Evolutionary conservation across 23 red algal genomes (phyloP).

Genomic region (Gracilaria gracilis): DNA sequence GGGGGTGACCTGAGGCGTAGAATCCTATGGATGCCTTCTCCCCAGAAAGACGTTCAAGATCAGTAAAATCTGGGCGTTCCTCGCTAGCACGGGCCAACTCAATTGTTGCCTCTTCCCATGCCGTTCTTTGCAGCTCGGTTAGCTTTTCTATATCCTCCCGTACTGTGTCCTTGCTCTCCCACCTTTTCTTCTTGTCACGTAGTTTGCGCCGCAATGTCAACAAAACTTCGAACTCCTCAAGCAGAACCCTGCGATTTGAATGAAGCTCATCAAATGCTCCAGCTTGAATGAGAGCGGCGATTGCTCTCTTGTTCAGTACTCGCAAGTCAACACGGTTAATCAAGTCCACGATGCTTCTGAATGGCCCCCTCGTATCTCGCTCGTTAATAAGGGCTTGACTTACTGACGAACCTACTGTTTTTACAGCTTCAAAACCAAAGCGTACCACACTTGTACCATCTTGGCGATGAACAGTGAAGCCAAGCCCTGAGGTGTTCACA

Average conservation of each 20-base stretch:
- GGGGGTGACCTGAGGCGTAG: slow-evolving; percentile 79
- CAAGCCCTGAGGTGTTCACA: slow-evolving; percentile 74
- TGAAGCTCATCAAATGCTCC: slow-evolving; percentile 91
- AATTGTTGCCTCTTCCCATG: slow-evolving; percentile 68
- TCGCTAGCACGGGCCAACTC: slow-evolving; percentile 15
- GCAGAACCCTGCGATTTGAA: slow-evolving; percentile 81
- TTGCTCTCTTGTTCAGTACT: slow-evolving; percentile 84
- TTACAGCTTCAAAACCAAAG: slow-evolving; percentile 91
- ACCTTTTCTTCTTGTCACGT: slow-evolving; percentile 52
- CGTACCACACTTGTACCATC: slow-evolving; percentile 34
- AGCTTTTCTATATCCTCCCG: slow-evolving; percentile 38
- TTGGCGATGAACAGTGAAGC: slow-evolving; percentile 67
- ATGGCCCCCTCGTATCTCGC: slow-evolving; percentile 65
- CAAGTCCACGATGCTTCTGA: slow-evolving; percentile 73
- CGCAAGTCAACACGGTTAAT: slow-evolving; percentile 71
- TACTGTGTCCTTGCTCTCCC: slow-evolving; percentile 31
- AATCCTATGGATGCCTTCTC: slow-evolving; percentile 79
- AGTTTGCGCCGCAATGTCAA: slow-evolving; percentile 62
- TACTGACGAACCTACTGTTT: slow-evolving; percentile 83
- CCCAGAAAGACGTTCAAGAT: slow-evolving; percentile 43
- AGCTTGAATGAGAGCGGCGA: slow-evolving; percentile 73
- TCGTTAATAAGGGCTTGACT: slow-evolving; percentile 75
- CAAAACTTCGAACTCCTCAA: slow-evolving; percentile 58
- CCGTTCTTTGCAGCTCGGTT: slow-evolving; percentile 20
- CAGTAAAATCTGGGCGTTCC: slow-evolving; percentile 53